A percentile compares a stretch with the other conserved stretches of the same genome.
phyloP scores from a whole-genome alignment of 169 alveolate species.

The Toxoplasma gondii region DNA sequence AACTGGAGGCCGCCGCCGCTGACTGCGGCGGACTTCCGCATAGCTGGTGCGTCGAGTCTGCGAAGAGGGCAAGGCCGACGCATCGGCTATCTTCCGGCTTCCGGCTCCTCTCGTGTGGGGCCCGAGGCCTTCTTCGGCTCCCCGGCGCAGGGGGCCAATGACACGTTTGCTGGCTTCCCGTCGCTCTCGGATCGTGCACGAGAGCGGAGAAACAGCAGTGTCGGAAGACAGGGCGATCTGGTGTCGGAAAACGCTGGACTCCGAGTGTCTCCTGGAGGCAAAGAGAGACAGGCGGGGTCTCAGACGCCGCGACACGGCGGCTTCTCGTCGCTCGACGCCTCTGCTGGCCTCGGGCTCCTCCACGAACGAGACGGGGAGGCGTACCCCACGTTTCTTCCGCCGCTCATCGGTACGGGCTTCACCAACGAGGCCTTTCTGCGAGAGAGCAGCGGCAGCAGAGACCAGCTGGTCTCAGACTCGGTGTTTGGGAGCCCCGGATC shows the following conservation, averaged over 20 bases:
- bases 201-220: constrained; percentile 9
- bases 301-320: not conserved
- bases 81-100: not conserved
- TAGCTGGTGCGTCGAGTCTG: not conserved
- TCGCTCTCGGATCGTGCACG: not conserved
- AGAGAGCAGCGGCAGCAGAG: constrained; percentile 36
- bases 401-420: constrained; percentile 29
- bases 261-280: not conserved
- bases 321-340: not conserved
- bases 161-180: not conserved
- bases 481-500: not conserved
- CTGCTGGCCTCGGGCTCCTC: not conserved
- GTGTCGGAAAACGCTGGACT: not conserved
- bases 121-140: not conserved
- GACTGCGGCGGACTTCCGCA: constrained; percentile 26
- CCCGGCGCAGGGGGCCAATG: not conserved
- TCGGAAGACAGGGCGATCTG: not conserved
- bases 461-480: not conserved
- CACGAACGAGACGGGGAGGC: not conserved
- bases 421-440: constrained; percentile 22
- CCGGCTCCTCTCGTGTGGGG: not conserved
- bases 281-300: not conserved
- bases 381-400: constrained; percentile 25
- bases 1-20: not conserved
- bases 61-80: not conserved